Conservation (phyloP, 495 filamentous ascomycete species). For the Penicillium roqueforti region DNA sequence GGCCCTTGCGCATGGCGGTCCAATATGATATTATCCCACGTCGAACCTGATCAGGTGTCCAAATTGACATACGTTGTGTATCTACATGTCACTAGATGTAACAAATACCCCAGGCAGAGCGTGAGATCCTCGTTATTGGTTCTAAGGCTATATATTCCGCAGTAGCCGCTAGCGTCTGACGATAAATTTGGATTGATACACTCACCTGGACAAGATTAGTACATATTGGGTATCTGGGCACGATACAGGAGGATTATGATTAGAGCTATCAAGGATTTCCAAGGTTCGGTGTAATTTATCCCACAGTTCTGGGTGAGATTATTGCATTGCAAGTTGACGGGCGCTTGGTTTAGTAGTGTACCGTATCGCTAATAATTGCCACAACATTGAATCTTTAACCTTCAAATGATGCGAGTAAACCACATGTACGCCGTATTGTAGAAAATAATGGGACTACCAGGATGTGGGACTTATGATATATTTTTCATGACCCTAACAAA, state of each 20-base stretch:
- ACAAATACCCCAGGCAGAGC: slow-evolving; percentile 1
- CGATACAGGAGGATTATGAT: background rate
- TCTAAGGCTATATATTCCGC: background rate
- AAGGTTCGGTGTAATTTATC: background rate
- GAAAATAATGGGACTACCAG: no score
- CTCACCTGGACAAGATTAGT: background rate
- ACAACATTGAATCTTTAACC: background rate
- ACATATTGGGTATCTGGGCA: background rate
- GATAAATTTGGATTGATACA: slow-evolving; percentile 1
- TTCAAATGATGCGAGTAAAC: background rate
- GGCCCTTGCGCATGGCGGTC: background rate
- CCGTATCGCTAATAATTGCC: background rate
- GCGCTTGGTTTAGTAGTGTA: background rate
- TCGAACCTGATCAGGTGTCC: background rate
- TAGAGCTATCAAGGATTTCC: background rate
- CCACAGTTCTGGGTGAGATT: background rate
- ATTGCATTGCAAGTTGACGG: background rate
- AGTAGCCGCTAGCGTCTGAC: slow-evolving; percentile 10
- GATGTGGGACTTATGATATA: background rate
- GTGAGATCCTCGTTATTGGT: slow-evolving; percentile 5
- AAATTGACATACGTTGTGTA: background rate
- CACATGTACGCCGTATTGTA: no score
- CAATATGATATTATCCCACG: background rate
- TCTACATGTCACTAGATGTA: slow-evolving; percentile 1
- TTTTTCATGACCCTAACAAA: background rate